Evolutionary conservation across 2,329 filamentous ascomycete genomes (phyloP), one percentile per base, ranked within the genome.

Genomic region (Fusarium chaquense): DNA sequence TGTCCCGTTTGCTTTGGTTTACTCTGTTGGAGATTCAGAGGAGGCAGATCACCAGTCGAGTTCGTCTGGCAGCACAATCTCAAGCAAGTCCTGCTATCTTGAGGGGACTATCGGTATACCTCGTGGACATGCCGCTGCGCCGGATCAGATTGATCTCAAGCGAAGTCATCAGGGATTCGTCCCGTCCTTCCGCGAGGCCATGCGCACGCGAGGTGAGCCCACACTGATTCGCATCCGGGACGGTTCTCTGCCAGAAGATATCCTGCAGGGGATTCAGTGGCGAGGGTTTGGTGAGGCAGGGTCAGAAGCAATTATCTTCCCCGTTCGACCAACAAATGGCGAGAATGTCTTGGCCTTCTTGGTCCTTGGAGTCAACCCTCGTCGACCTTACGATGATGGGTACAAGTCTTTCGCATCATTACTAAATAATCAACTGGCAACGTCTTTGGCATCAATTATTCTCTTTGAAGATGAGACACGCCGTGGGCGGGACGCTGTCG

Each of bases 301-400:
- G 45, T 81, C 83, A 3, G 83, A 88, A 8, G 88, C 90, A 11
- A 86, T 92, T 1, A 84, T 92, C 7, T 89, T 88, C 67, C 90
- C 91, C 0, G 89, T 93, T 24, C 87, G 90, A 52, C 89, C 83
- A 2, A 84, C 89, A 0, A 91, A 87, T 3, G 88, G 81, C 7
- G 90, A 92, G 44, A 84, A 84, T 2, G 87, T 88, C 0, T 81
- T 92, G 35, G 91, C 89, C 0, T 87, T 92, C 56, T 80, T 93
- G 3, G 82, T 92, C 3, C 81, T 93, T 41, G 90, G 89, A 2
- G 82, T 92, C 10, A 92, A 92, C 70, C 89, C 91, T 6, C 82
- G 89, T 24, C 81, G 89, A 36, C 90, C 90, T 0, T 92, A 90
- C 62, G 90, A 93, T 71, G 87, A 89, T 50, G 89, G 91, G 55